Evolutionary conservation across 1,284 basidiomycete species (phyloP).

Genomic region (Ceratobasidium sp.): DNA sequence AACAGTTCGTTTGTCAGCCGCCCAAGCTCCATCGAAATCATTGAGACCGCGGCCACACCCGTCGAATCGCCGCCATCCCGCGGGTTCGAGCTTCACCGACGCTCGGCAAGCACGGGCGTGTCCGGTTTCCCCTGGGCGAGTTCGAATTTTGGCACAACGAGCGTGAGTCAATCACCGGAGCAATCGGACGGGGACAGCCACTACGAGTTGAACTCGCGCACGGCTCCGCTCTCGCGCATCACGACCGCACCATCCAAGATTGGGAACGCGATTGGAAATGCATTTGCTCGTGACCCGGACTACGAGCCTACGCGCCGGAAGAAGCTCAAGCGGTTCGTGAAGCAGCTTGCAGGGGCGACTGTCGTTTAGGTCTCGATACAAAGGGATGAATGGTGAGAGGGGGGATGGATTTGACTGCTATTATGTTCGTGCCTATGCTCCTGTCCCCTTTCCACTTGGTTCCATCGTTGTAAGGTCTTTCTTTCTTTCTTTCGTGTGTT

Average conservation of each 20-base stretch:
- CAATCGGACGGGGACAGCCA: conserved; percentile 35
- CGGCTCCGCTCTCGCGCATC: conserved; percentile 37
- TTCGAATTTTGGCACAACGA: conserved; percentile 9
- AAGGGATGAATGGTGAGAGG: neutral
- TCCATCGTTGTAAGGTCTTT: neutral
- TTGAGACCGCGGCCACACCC: conserved; percentile 32
- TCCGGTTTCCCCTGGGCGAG: conserved; percentile 20
- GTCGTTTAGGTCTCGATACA: neutral
- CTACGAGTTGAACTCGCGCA: conserved; percentile 38
- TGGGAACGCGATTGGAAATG: conserved; percentile 36
- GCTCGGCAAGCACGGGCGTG: conserved; percentile 31
- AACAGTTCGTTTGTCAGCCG: conserved; percentile 29
- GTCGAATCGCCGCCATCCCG: conserved; percentile 24
- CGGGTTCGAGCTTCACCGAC: conserved; percentile 27
- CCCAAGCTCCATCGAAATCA: conserved; percentile 35
- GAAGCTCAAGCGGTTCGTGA: conserved; percentile 38
- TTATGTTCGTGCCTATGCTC: conserved; percentile 2
- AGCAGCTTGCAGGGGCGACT: conserved; percentile 28
- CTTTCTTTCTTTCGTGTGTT: conserved; percentile 9
- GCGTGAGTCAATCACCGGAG: conserved; percentile 31
- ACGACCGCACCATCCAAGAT: conserved; percentile 40
- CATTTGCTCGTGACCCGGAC: conserved; percentile 32
- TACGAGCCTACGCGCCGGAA: conserved; percentile 31
- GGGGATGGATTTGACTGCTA: neutral
- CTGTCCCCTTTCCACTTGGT: conserved; percentile 2